Evolutionary conservation across 2,329 filamentous ascomycete species (phyloP).

Genomic region (Beauveria pseudobassiana): DNA sequence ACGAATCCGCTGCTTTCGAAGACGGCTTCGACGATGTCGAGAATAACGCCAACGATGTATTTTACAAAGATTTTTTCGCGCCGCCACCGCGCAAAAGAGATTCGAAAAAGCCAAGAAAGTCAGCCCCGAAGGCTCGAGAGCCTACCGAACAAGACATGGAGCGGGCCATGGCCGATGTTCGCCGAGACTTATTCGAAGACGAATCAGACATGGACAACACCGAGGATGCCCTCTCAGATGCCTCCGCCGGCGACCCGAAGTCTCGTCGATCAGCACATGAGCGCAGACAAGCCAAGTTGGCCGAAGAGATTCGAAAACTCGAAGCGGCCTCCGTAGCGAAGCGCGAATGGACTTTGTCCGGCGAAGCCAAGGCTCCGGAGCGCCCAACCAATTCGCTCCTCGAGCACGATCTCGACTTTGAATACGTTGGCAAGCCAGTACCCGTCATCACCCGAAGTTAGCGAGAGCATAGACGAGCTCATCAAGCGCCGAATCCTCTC

Average conservation of each 20-base stretch:
- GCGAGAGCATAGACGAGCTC: conserved; percentile 83
- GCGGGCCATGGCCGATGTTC: conserved; percentile 78
- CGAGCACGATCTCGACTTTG: conserved; percentile 92
- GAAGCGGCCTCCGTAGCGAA: conserved; percentile 86
- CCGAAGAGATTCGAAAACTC: conserved; percentile 83
- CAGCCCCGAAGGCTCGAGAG: conserved; percentile 32
- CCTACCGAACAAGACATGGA: conserved; percentile 62
- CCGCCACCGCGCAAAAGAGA: conserved; percentile 73
- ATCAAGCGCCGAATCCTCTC: conserved; percentile 90
- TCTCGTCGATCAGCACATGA: conserved; percentile 80
- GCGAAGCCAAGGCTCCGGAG: conserved; percentile 76
- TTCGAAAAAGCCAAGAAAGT: conserved; percentile 36
- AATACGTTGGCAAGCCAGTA: conserved; percentile 88
- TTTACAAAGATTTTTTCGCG: conserved; percentile 90
- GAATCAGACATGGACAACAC: conserved; percentile 57
- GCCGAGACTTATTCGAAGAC: conserved; percentile 85
- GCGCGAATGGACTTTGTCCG: conserved; percentile 81
- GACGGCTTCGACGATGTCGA: conserved; percentile 49
- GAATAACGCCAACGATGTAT: conserved; percentile 77
- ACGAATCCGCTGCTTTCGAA: conserved; percentile 49
- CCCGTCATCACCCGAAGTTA: conserved; percentile 89
- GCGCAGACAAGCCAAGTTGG: conserved; percentile 74
- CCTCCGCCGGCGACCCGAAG: conserved; percentile 61
- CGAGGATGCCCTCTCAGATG: conserved; percentile 44
- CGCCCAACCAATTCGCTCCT: conserved; percentile 86